A percentile compares a stretch with the other conserved stretches of the same genome.
phyloP scores from a whole-genome alignment of 495 filamentous ascomycete species.

The Neurospora africana region DNA sequence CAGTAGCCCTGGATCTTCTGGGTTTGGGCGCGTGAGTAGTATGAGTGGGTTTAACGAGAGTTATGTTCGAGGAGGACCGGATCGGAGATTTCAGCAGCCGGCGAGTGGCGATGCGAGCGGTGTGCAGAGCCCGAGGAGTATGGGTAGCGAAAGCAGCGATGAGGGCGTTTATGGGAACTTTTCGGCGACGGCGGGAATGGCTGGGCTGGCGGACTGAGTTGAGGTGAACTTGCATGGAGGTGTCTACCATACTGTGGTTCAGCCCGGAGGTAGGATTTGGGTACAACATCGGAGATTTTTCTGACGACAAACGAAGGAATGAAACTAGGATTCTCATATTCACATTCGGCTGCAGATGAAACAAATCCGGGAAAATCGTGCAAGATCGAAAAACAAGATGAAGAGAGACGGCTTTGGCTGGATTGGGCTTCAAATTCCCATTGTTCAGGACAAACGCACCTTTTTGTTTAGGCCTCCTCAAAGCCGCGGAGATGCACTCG shows the following conservation, averaged over 20 bases:
- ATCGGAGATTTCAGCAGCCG: slow-evolving; percentile 15
- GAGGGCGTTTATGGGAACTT: slow-evolving; percentile 45
- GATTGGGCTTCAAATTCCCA: not conserved
- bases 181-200: slow-evolving; percentile 31
- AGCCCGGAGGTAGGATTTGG: too few relatives aligned
- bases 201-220: slow-evolving; percentile 18
- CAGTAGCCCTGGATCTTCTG: not conserved
- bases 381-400: not conserved
- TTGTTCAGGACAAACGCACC: not conserved
- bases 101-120: slow-evolving; percentile 32
- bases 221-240: not conserved
- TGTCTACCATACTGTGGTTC: not conserved
- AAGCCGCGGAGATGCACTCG: not conserved
- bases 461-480: not conserved
- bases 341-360: not conserved
- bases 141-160: slow-evolving; percentile 33
- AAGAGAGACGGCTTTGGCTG: not conserved
- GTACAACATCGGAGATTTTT: not conserved
- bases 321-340: not conserved
- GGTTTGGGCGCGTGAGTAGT: slow-evolving; percentile 7
- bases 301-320: not conserved
- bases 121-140: slow-evolving; percentile 32
- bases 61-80: slow-evolving; percentile 1
- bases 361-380: not conserved
- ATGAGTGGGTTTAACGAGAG: slow-evolving; percentile 15